These are phyloP conservation scores for Lunularia cruciata DNA, from an alignment of 225 moss, liverwort and hornwort species.

Conservation along the genomic window DNA sequence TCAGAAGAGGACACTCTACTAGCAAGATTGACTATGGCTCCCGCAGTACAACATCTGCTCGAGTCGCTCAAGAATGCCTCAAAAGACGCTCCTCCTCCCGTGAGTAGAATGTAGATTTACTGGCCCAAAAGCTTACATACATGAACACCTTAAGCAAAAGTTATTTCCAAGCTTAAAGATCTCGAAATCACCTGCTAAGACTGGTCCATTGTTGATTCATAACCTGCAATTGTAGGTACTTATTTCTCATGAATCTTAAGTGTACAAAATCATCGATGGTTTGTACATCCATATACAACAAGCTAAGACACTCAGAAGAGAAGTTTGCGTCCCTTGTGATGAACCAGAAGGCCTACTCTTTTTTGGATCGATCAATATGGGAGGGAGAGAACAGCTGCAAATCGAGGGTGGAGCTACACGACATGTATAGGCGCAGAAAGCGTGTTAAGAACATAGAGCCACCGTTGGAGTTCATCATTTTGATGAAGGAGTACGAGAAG, in stretches of 20 bases:
- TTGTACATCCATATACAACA: no score
- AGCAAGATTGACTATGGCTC: neutral
- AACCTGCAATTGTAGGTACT: no score
- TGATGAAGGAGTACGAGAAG: conserved; percentile 31
- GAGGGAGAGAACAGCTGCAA: conserved; percentile 27
- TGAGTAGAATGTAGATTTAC: neutral
- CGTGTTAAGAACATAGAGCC: conserved; percentile 5
- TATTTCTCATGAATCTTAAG: no score
- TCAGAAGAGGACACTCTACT: no score
- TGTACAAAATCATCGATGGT: neutral
- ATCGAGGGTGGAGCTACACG: conserved; percentile 29
- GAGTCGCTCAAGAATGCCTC: neutral
- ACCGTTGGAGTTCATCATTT: conserved; percentile 15
- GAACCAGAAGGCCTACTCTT: conserved; percentile 1
- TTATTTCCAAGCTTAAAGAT: no score
- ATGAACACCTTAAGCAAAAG: no score
- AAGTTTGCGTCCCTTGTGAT: no score
- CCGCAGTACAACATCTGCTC: neutral
- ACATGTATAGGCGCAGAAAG: conserved; percentile 22
- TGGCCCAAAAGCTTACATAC: no score
- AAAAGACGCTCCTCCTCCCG: neutral
- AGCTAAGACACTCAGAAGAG: no score
- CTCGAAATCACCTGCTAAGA: no score
- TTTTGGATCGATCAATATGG: conserved; percentile 22
- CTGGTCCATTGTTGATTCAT: no score